phyloP scores from a whole-genome alignment of 305 asterid genomes.

The Fraxinus xanthoxyloides region DNA sequence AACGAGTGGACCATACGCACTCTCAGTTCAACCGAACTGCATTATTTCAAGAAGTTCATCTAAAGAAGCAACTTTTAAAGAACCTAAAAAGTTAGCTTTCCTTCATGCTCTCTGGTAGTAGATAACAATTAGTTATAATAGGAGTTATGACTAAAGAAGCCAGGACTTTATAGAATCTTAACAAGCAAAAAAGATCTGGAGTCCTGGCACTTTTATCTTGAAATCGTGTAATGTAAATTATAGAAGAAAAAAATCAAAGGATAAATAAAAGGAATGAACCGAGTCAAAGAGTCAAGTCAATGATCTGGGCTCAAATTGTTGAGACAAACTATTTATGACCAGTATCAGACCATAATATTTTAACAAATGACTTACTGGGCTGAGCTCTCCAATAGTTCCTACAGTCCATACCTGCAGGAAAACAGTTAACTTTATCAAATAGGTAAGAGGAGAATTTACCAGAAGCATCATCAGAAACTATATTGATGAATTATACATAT shows the following conservation, averaged over 20 bases:
- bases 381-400: conserved; percentile 92
- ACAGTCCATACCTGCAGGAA: conserved; percentile 78
- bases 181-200: neutral
- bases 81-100: neutral
- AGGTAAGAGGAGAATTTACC: neutral
- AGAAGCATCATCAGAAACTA: neutral
- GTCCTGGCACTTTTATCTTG: neutral
- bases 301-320: neutral
- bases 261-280: neutral
- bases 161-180: neutral
- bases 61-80: neutral
- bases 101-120: neutral
- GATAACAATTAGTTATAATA: neutral
- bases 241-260: neutral
- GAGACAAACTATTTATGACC: neutral
- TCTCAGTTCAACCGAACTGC: neutral
- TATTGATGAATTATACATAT: neutral
- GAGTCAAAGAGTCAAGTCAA: neutral
- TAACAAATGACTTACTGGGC: conserved; percentile 48
- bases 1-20: neutral
- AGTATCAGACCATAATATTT: conserved; percentile 1
- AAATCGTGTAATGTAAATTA: neutral
- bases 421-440: neutral
- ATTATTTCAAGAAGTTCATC: neutral
- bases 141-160: neutral